Percentiles rank a stretch among this genome's conserved stretches.
Conservation (phyloP, 306 rosid genomes). For the Neltuma alba region DNA sequence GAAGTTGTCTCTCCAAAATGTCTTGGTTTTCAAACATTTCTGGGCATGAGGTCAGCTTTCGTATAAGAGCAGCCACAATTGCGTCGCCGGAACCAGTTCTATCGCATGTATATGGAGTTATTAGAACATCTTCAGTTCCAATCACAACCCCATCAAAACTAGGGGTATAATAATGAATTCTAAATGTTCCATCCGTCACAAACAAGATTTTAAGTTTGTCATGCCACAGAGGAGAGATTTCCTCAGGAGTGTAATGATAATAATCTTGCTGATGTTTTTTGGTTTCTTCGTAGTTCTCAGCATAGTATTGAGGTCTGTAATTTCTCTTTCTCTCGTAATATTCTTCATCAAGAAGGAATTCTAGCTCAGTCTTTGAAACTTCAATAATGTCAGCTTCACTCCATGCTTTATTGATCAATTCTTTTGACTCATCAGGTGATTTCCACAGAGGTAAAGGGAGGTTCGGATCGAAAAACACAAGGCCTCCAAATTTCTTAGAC, state of each 20-base stretch:
- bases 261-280: constrained; percentile 62
- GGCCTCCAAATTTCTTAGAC: constrained; percentile 54
- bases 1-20: constrained; percentile 76
- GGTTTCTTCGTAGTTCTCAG: constrained; percentile 71
- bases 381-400: constrained; percentile 72
- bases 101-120: constrained; percentile 93
- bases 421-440: constrained; percentile 71
- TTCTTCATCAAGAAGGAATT: constrained; percentile 89
- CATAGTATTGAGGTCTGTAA: constrained; percentile 78
- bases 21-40: constrained; percentile 84
- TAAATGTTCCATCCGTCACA: constrained; percentile 84
- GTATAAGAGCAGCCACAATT: constrained; percentile 81
- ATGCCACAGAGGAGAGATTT: constrained; percentile 83
- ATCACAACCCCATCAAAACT: constrained; percentile 70
- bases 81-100: constrained; percentile 99
- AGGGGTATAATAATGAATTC: constrained; percentile 87
- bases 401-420: constrained; percentile 77
- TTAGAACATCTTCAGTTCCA: constrained; percentile 94
- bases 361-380: constrained; percentile 82
- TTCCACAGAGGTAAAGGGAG: constrained; percentile 81
- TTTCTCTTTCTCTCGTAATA: constrained; percentile 68
- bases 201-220: constrained; percentile 64
- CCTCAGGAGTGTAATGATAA: constrained; percentile 82
- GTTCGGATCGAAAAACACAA: constrained; percentile 71
- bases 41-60: constrained; percentile 79